Conservation (phyloP, 176 grass and related monocot species). For the Carex parvula region DNA sequence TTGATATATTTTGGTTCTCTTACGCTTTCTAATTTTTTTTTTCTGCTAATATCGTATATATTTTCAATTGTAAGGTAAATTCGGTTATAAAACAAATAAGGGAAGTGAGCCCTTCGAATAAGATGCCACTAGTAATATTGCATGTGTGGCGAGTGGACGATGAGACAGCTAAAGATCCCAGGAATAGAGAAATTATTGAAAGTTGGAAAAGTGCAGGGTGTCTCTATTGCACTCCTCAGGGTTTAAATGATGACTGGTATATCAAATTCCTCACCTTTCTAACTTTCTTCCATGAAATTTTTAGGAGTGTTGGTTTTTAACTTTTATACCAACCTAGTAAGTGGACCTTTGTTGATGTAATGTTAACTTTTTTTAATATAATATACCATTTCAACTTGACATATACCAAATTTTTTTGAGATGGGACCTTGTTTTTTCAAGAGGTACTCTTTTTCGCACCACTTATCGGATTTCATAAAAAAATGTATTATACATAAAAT, state of each 20-base stretch:
- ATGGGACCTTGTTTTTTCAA: not conserved
- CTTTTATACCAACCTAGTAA: not conserved
- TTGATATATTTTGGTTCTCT: conserved; percentile 9
- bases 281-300: not conserved
- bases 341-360: not conserved
- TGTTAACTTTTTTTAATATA: not conserved
- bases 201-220: conserved; percentile 51
- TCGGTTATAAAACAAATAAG: conserved; percentile 62
- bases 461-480: not conserved
- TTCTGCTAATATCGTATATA: not conserved
- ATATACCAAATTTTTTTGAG: not conserved
- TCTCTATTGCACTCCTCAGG: conserved; percentile 67
- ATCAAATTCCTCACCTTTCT: not conserved
- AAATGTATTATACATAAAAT: not conserved
- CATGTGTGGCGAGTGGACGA: conserved; percentile 47
- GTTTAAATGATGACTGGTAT: conserved; percentile 96
- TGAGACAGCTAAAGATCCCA: conserved; percentile 45
- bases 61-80: conserved; percentile 55
- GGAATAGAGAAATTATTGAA: conserved; percentile 64
- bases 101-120: conserved; percentile 66
- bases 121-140: conserved; percentile 73
- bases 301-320: not conserved
- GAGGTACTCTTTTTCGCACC: not conserved
- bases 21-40: not conserved
- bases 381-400: not conserved